Conservation (phyloP, 805 yeast genomes). For the Candida maltosa region DNA sequence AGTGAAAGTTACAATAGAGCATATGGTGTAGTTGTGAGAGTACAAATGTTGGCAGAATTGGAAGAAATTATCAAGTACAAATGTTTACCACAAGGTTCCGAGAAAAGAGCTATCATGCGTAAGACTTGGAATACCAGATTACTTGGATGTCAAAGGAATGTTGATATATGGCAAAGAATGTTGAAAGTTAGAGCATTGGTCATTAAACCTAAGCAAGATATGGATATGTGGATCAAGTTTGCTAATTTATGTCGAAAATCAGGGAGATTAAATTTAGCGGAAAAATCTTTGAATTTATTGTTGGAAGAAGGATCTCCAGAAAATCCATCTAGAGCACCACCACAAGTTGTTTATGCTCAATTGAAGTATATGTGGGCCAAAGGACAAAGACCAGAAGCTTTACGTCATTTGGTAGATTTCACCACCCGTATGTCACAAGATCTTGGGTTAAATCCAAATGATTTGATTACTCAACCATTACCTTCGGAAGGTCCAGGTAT, state of each 20-base stretch:
- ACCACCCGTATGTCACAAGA: constrained; percentile 89
- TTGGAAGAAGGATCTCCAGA: constrained; percentile 70
- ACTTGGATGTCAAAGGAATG: constrained; percentile 92
- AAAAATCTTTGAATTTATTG: constrained; percentile 78
- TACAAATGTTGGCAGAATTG: constrained; percentile 94
- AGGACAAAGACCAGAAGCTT: constrained; percentile 83
- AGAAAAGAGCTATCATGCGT: constrained; percentile 72
- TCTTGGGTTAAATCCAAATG: constrained; percentile 81
- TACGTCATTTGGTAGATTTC: constrained; percentile 81
- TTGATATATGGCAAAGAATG: constrained; percentile 98
- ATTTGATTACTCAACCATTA: constrained; percentile 79
- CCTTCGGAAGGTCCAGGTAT: constrained; percentile 73
- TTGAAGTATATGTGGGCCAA: constrained; percentile 96
- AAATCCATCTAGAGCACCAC: constrained; percentile 78
- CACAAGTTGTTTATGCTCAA: constrained; percentile 96
- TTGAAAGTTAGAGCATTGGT: constrained; percentile 90
- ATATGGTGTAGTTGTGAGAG: constrained; percentile 92
- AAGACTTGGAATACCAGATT: constrained; percentile 93
- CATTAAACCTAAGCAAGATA: constrained; percentile 90
- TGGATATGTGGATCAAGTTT: constrained; percentile 97
- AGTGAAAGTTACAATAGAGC: constrained; percentile 97
- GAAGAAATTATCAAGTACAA: constrained; percentile 94
- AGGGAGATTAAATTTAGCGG: constrained; percentile 88
- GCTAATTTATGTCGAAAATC: constrained; percentile 94
- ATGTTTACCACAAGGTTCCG: constrained; percentile 77